Base-by-base conservation (phyloP, 2,329 filamentous ascomycete genomes). In the Sarocladium kiliense region DNA sequence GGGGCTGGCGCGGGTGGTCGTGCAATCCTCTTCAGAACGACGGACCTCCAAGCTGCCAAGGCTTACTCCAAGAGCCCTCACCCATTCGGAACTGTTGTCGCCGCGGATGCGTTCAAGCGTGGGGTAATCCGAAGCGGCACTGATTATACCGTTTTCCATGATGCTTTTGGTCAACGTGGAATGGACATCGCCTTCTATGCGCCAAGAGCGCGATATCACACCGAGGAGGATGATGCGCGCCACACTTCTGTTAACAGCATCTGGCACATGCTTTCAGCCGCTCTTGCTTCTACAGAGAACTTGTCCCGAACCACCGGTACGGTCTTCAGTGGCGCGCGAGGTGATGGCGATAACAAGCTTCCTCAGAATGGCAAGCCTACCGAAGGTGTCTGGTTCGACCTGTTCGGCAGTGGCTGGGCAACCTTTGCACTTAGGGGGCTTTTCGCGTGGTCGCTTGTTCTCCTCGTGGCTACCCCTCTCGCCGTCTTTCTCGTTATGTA, bases 241-340 rank as follows among this genome's bases (percentile, higher is more conserved):
- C 91, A 97, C 69, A 88, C 91, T 0, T 88, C 84, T n/a, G 70
- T 71, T 57, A 72, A 74, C 47, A 85, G 82, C 59, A 71, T 97
- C 19, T 97, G 92, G 92, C 92, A 97, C 68, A 97, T 99, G 94
- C 77, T 99, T 36, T 95, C 90, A 36, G 86, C 86, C 14, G 85
- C 91, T 5, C 73, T 97, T 23, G 82, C 85, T 6, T 94, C 92
- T 0, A 84, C 89, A 21, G 78, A 86, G 63, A 78, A 78, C 1
- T 77, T 97, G 42, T 86, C 90, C 0, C 81, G 83, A 14, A 83
- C 90, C 61, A 84, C 80, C 1, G 85, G 83, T 56, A 74, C 80
- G 45, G 77, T 76, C 2, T 96, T 95, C 63, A 80, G 81, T 53
- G 82, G 86, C 4, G 71, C 75, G 16, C 70, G 80, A 37, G 71